A percentile compares a stretch with the other conserved stretches of the same genome.
These are phyloP conservation scores for Taxillus chinensis DNA, from an alignment of 164 flowering plant species.

Conservation along the genomic window DNA sequence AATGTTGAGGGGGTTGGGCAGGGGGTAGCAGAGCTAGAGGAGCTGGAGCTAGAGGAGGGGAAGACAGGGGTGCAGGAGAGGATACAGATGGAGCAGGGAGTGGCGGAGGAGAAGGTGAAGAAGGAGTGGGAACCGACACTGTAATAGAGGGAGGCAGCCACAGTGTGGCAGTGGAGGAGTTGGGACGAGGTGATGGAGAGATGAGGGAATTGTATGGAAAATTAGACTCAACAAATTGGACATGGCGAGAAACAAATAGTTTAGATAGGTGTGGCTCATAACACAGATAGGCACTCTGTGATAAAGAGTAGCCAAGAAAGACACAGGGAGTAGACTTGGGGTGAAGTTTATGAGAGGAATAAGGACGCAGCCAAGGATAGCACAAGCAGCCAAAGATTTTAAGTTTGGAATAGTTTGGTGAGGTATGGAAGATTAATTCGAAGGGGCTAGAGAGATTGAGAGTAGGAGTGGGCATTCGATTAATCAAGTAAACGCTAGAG, in stretches of 20 bases:
- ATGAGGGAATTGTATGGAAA: slow-evolving; percentile 3
- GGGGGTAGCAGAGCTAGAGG: too few relatives aligned
- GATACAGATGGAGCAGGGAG: background rate
- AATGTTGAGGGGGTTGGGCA: too few relatives aligned
- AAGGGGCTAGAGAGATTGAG: slow-evolving; percentile 1
- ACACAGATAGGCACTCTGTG: slow-evolving; percentile 12
- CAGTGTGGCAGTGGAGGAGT: background rate
- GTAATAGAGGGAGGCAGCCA: too few relatives aligned
- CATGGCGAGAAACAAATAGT: slow-evolving; percentile 9
- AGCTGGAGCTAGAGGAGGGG: too few relatives aligned
- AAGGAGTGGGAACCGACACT: background rate
- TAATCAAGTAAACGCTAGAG: background rate
- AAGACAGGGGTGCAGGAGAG: background rate
- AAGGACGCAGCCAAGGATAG: too few relatives aligned
- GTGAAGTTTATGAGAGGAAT: too few relatives aligned
- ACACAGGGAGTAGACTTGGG: background rate
- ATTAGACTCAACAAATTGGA: slow-evolving; percentile 6
- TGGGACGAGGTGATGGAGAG: background rate
- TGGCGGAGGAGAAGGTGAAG: background rate
- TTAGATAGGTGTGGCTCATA: slow-evolving; percentile 6
- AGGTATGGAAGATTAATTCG: background rate
- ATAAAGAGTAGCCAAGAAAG: slow-evolving; percentile 6
- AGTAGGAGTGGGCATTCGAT: slow-evolving; percentile 7
- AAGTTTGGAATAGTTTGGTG: background rate
- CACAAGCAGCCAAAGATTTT: too few relatives aligned